Evolutionary conservation across 305 asterid species (phyloP).

Genomic region (Solanum hybrid): DNA sequence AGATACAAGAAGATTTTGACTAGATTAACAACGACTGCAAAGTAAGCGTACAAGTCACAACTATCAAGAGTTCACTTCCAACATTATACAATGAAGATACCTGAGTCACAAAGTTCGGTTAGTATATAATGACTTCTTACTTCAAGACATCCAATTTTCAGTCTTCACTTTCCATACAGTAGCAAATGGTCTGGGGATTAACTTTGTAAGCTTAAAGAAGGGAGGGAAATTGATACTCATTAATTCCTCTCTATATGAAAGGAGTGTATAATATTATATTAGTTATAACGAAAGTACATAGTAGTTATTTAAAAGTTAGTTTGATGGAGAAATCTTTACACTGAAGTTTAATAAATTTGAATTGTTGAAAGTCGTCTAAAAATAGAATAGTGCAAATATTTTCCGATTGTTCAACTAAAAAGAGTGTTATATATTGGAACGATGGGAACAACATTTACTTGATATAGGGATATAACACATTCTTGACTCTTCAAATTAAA

Average conservation of each 20-base stretch:
- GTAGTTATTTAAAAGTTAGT: background rate
- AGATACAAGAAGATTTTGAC: background rate
- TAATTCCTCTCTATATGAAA: background rate
- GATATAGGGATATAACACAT: background rate
- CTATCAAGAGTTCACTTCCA: background rate
- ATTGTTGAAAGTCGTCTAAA: background rate
- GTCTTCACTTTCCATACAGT: background rate
- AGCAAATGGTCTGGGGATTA: background rate
- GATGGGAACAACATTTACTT: background rate
- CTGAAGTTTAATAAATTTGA: background rate
- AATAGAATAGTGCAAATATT: background rate
- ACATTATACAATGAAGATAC: background rate
- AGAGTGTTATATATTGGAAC: background rate
- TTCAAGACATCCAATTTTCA: background rate
- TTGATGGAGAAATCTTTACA: background rate
- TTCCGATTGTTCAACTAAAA: too few species aligned
- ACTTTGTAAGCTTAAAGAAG: background rate
- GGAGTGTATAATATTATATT: background rate
- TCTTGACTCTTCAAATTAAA: background rate
- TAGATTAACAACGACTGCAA: background rate
- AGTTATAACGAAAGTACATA: background rate
- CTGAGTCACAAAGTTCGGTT: background rate
- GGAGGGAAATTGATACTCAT: background rate
- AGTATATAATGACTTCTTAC: background rate
- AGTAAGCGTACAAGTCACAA: background rate